Conservation (phyloP, 179 eudicot genomes). For the Spergularia azorica region DNA sequence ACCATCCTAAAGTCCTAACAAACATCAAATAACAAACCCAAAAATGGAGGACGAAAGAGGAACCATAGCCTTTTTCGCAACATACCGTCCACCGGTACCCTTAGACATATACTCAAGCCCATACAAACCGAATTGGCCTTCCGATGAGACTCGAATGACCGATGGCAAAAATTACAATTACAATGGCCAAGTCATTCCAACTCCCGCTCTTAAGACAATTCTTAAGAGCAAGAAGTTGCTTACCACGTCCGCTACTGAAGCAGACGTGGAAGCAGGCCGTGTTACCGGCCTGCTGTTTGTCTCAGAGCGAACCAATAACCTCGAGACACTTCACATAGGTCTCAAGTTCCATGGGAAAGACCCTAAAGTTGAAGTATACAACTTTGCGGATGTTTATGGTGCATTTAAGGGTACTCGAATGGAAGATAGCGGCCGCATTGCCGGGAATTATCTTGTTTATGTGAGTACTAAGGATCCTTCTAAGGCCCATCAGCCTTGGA, state of each 20-base stretch:
- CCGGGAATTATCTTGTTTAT: constrained; percentile 27
- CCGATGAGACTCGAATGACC: constrained; percentile 12
- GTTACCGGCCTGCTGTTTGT: constrained; percentile 24
- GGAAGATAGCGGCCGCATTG: constrained; percentile 34
- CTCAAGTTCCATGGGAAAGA: not conserved
- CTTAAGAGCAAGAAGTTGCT: constrained; percentile 13
- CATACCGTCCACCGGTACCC: constrained; percentile 24
- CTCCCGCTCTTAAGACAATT: constrained; percentile 21
- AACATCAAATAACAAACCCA: not conserved
- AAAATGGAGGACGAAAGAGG: constrained; percentile 26
- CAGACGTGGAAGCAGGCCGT: constrained; percentile 20
- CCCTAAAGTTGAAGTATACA: constrained; percentile 6
- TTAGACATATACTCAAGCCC: constrained; percentile 27
- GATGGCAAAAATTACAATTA: constrained; percentile 24
- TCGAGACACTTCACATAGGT: constrained; percentile 31
- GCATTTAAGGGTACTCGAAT: constrained; percentile 19
- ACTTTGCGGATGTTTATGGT: constrained; percentile 24
- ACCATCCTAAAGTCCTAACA: too few relatives aligned
- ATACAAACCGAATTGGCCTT: not conserved
- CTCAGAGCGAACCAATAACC: constrained; percentile 21
- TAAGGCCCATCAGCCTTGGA: constrained; percentile 33
- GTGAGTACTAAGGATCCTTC: constrained; percentile 25
- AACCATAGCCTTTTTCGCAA: constrained; percentile 24
- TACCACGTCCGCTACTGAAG: not conserved
- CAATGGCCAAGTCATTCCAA: constrained; percentile 23